Percentiles rank a stretch among this genome's conserved stretches.
Conservation (phyloP, 2,329 filamentous ascomycete genomes). For the Ascochyta lentis region DNA sequence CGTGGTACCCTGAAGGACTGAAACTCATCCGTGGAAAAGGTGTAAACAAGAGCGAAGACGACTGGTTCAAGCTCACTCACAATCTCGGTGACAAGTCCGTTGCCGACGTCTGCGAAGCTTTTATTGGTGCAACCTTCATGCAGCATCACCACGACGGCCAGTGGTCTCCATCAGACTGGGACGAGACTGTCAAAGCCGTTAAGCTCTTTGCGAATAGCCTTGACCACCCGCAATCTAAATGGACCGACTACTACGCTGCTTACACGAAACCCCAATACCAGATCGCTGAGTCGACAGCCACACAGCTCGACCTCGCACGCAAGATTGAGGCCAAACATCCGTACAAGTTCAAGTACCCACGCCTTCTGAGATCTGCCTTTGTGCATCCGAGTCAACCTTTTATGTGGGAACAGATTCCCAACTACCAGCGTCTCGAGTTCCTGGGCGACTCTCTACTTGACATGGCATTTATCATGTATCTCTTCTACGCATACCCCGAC, state of each 20-base stretch:
- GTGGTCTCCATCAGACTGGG: constrained; percentile 59
- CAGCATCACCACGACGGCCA: constrained; percentile 55
- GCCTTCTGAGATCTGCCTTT: constrained; percentile 82
- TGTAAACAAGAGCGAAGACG: constrained; percentile 56
- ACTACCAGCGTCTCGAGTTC: constrained; percentile 91
- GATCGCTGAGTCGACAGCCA: constrained; percentile 64
- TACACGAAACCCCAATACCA: constrained; percentile 79
- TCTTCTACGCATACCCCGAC: constrained; percentile 77
- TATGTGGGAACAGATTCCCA: constrained; percentile 78
- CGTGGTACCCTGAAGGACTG: constrained; percentile 87
- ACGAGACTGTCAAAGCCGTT: constrained; percentile 69
- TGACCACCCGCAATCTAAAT: constrained; percentile 73
- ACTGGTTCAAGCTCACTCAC: constrained; percentile 62
- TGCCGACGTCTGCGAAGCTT: constrained; percentile 91
- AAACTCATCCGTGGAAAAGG: constrained; percentile 76
- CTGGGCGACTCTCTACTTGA: constrained; percentile 88
- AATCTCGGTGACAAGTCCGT: constrained; percentile 83
- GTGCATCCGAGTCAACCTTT: constrained; percentile 83
- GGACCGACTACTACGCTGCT: constrained; percentile 73
- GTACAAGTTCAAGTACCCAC: constrained; percentile 76
- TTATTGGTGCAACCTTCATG: constrained; percentile 84
- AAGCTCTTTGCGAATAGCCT: constrained; percentile 72
- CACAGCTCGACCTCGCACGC: constrained; percentile 71
- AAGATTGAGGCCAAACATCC: constrained; percentile 66
- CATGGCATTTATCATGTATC: constrained; percentile 80